These are phyloP conservation scores for Pichia sorboxylosa DNA, from an alignment of 1,139 yeast genomes.

Conservation along the genomic window DNA sequence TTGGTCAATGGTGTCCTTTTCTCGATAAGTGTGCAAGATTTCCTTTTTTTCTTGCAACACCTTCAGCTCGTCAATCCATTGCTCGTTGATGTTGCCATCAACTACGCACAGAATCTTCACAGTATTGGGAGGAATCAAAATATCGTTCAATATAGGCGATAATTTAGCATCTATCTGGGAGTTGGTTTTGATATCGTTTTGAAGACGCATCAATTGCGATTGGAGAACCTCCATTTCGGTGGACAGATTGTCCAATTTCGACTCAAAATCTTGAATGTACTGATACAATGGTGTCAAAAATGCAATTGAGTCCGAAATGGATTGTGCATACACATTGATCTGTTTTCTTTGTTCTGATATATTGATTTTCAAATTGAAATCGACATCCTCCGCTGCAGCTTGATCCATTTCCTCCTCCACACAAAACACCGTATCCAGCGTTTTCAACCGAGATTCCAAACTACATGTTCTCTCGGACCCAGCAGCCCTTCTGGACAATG, in stretches of 20 bases:
- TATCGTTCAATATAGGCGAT: conserved; percentile 61
- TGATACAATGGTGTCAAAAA: conserved; percentile 27
- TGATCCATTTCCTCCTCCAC: too few relatives aligned
- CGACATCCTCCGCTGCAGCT: too few relatives aligned
- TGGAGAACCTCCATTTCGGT: conserved; percentile 46
- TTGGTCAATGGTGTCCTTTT: conserved; percentile 10
- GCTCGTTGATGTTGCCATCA: conserved; percentile 33
- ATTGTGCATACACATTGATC: too few relatives aligned
- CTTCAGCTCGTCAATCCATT: conserved; percentile 51
- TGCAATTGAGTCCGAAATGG: too few relatives aligned
- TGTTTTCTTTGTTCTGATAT: too few relatives aligned
- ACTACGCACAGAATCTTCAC: conserved; percentile 34
- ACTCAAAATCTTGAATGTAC: conserved; percentile 41
- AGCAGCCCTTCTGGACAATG: too few relatives aligned
- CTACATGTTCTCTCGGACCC: too few relatives aligned
- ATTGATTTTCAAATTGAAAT: too few relatives aligned
- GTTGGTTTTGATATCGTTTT: conserved; percentile 45
- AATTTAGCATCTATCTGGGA: conserved; percentile 45
- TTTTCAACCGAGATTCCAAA: too few relatives aligned
- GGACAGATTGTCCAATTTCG: conserved; percentile 47
- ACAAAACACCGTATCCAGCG: too few relatives aligned
- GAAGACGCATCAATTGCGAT: conserved; percentile 46
- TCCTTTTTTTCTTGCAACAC: conserved; percentile 47
- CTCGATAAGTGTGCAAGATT: conserved; percentile 30
- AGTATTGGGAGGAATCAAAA: conserved; percentile 62